Evolutionary conservation across 75 land plant species (phyloP).

Genomic region (Selaginella moellendorffii): DNA sequence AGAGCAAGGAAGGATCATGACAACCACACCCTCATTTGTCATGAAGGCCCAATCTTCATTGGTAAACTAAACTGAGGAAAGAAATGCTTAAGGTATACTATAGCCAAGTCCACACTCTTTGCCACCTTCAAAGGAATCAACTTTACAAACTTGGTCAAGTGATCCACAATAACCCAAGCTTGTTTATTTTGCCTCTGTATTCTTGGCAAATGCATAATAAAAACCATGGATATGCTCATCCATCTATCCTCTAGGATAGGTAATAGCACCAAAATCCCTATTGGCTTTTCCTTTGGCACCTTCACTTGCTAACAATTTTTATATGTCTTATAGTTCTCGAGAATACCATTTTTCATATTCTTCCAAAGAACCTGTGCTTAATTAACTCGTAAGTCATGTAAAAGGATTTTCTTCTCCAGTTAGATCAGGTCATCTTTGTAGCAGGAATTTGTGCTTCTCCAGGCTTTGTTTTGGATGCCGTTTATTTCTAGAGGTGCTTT

Average conservation of each 20-base stretch:
- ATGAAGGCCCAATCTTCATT: background rate
- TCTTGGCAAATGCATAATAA: background rate
- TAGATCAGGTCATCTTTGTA: too few relatives aligned
- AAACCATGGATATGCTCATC: conserved; percentile 1
- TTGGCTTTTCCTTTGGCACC: background rate
- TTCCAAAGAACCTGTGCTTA: too few relatives aligned
- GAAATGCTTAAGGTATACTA: background rate
- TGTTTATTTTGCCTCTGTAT: background rate
- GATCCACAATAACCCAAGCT: background rate
- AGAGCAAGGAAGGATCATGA: too few relatives aligned
- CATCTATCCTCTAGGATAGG: conserved; percentile 2
- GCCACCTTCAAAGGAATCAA: background rate
- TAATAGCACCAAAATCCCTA: background rate
- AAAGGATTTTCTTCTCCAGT: too few relatives aligned
- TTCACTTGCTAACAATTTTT: conserved; percentile 3
- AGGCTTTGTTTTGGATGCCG: too few relatives aligned
- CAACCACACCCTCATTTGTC: too few relatives aligned
- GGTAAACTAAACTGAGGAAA: background rate
- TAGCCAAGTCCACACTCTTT: background rate
- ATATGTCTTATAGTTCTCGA: background rate
- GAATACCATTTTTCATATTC: too few relatives aligned
- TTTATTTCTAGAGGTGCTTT: too few relatives aligned
- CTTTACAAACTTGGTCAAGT: background rate
- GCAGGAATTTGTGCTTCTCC: too few relatives aligned
- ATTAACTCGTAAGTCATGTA: too few relatives aligned